phyloP scores from a whole-genome alignment of 2,329 filamentous ascomycete genomes.

The Fusarium pseudonygamai region DNA sequence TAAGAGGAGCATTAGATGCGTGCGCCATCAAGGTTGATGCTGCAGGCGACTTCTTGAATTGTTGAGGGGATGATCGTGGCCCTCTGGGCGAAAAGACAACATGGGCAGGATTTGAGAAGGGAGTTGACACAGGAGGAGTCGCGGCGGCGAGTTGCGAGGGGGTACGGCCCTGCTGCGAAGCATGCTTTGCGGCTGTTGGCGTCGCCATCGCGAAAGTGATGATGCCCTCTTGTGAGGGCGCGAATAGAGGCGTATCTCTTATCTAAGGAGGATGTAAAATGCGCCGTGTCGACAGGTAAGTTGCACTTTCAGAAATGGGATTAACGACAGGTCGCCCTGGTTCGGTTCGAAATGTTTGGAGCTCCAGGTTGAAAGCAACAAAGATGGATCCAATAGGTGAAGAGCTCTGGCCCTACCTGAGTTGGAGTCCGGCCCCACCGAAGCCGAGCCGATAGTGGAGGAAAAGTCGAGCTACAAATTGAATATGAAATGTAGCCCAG shows the following conservation, averaged over 20 bases:
- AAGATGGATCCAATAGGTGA: background rate
- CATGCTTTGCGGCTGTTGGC: conserved; percentile 61
- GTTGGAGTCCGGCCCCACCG: conserved; percentile 34
- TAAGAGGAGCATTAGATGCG: conserved; percentile 57
- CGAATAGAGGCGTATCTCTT: background rate
- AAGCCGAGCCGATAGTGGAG: conserved; percentile 23
- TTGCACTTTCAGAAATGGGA: background rate
- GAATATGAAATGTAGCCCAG: background rate
- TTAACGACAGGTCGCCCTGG: background rate
- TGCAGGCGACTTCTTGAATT: conserved; percentile 71
- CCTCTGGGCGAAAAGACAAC: conserved; percentile 69
- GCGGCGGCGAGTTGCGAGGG: conserved; percentile 64
- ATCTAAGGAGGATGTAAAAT: background rate
- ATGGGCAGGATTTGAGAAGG: conserved; percentile 67
- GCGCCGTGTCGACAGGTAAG: no score
- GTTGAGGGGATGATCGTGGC: conserved; percentile 69
- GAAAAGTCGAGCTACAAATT: background rate
- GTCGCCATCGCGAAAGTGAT: conserved; percentile 54
- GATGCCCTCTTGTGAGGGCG: conserved; percentile 27
- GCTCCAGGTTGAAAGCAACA: conserved; percentile 9
- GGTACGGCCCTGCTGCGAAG: conserved; percentile 55
- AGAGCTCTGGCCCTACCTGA: conserved; percentile 3
- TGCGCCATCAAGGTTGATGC: conserved; percentile 61
- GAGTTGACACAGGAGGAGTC: conserved; percentile 73
- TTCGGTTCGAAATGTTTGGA: background rate